phyloP scores from a whole-genome alignment of 305 asterid genomes.

The Rubia peregrina region DNA sequence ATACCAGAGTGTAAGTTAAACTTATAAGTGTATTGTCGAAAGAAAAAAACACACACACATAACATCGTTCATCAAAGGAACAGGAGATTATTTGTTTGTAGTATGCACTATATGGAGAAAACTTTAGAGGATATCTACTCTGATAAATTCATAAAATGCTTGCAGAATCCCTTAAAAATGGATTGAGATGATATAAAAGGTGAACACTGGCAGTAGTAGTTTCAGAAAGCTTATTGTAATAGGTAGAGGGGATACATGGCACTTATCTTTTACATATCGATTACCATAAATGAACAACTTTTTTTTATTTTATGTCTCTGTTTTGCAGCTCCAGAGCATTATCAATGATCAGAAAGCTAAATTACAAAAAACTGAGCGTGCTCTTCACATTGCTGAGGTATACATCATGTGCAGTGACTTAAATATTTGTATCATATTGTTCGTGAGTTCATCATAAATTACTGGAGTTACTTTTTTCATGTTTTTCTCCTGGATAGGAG shows the following conservation, averaged over 20 bases:
- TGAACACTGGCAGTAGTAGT: background rate
- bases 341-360: slow-evolving; percentile 53
- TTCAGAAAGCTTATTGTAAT: background rate
- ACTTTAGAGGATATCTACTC: background rate
- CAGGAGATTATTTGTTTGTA: background rate
- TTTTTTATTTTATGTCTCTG: slow-evolving; percentile 5
- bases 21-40: background rate
- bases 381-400: slow-evolving; percentile 91
- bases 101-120: background rate
- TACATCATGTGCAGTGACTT: slow-evolving; percentile 13
- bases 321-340: slow-evolving; percentile 62
- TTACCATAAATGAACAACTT: background rate
- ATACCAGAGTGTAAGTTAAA: slow-evolving; percentile 49
- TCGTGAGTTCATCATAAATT: slow-evolving; percentile 10
- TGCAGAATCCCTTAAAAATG: background rate
- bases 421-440: background rate
- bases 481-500: slow-evolving; percentile 43
- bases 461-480: background rate
- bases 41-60: background rate
- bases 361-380: slow-evolving; percentile 80
- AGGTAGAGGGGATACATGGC: background rate
- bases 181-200: background rate
- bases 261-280: background rate
- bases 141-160: background rate
- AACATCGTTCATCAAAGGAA: background rate